These are phyloP conservation scores for Camelina hispida DNA, from an alignment of 345 rosid genomes.

Conservation along the genomic window DNA sequence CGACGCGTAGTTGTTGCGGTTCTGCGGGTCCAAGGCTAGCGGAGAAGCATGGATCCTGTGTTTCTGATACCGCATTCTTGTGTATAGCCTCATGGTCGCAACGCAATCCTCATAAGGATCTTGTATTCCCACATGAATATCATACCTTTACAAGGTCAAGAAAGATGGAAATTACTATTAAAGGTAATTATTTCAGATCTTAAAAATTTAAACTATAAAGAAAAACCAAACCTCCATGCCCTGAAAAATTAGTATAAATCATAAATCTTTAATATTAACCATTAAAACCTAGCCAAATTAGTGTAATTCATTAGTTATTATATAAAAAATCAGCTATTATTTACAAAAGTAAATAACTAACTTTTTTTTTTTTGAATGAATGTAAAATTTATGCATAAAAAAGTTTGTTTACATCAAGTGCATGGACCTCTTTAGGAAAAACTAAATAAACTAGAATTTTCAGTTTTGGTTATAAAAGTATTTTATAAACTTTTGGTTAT, in stretches of 20 bases:
- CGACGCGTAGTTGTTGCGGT: slow-evolving; percentile 61
- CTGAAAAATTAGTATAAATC: not conserved
- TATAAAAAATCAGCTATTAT: not conserved
- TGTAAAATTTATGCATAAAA: no score
- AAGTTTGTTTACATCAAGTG: no score
- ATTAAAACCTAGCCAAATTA: not conserved
- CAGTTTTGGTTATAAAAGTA: not conserved
- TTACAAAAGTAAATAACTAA: not conserved
- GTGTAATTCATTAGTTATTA: not conserved
- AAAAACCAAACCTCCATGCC: not conserved
- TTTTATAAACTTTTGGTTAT: slow-evolving; percentile 3
- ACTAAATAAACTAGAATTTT: no score
- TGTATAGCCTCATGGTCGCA: slow-evolving; percentile 83
- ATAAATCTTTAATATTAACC: not conserved
- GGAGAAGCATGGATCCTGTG: slow-evolving; percentile 63
- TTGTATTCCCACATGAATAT: slow-evolving; percentile 73
- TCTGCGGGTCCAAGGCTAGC: slow-evolving; percentile 67
- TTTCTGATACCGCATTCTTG: slow-evolving; percentile 70
- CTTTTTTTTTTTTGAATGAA: not conserved
- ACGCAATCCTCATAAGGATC: slow-evolving; percentile 82
- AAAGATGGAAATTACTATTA: not conserved
- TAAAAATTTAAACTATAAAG: not conserved
- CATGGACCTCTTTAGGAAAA: no score
- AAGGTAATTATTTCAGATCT: not conserved
- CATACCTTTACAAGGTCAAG: slow-evolving; percentile 53